These are phyloP conservation scores for Aaosphaeria pasadenensis DNA, from an alignment of 2,329 filamentous ascomycete genomes.

Conservation along the genomic window DNA sequence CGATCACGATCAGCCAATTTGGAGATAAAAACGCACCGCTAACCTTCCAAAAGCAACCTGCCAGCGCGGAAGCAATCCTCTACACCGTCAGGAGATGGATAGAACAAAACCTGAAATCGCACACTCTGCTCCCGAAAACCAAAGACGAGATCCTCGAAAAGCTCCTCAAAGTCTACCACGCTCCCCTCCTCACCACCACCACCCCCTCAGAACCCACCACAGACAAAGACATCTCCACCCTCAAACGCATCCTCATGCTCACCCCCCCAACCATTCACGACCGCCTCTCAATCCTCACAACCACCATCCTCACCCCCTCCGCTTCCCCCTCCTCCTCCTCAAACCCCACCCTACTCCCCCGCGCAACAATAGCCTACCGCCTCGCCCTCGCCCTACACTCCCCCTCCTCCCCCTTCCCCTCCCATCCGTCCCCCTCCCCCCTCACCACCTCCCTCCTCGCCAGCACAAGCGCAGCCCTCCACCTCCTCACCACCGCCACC, in stretches of 20 bases:
- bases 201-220: slow-evolving; percentile 7
- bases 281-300: slow-evolving; percentile 3
- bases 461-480: slow-evolving; percentile 34
- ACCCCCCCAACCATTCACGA: slow-evolving; percentile 36
- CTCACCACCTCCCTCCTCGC: not conserved
- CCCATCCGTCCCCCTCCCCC: slow-evolving; percentile 14
- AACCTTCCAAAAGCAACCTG: slow-evolving; percentile 14
- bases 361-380: slow-evolving; percentile 29
- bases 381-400: slow-evolving; percentile 15
- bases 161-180: slow-evolving; percentile 8
- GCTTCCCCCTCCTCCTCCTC: not conserved
- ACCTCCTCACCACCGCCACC: slow-evolving; percentile 4
- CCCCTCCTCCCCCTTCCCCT: no score
- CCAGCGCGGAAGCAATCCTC: slow-evolving; percentile 30
- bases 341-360: slow-evolving; percentile 12
- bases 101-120: slow-evolving; percentile 26
- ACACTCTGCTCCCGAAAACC: slow-evolving; percentile 17
- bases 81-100: slow-evolving; percentile 34
- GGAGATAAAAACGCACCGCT: slow-evolving; percentile 10
- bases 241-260: slow-evolving; percentile 46
- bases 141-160: slow-evolving; percentile 19
- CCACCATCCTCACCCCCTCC: slow-evolving; percentile 10
- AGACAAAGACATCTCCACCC: slow-evolving; percentile 56
- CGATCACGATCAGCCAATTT: slow-evolving; percentile 29
- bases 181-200: not conserved